A percentile compares a stretch with the other conserved stretches of the same genome.
Evolutionary conservation across 257 asterid species (phyloP).

Genomic region (Salvia miltiorrhiza): DNA sequence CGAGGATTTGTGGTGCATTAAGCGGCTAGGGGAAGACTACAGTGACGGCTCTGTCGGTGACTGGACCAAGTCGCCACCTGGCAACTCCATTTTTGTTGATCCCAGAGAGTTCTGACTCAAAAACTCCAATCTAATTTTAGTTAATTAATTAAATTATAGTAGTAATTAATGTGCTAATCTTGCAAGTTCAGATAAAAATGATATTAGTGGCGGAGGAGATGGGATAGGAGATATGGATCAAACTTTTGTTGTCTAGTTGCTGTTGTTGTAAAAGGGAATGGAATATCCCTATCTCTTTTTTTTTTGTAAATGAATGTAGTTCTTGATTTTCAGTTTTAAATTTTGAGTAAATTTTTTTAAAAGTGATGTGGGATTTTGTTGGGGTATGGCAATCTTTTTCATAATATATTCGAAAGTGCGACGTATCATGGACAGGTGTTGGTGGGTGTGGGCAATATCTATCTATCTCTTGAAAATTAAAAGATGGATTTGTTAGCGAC

Average conservation of each 20-base stretch:
- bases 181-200: neutral
- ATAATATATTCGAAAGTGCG: constrained; percentile 17
- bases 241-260: constrained; percentile 37
- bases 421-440: constrained; percentile 17
- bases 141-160: neutral
- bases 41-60: constrained; percentile 80
- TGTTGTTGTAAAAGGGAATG: constrained; percentile 39
- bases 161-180: neutral
- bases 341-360: neutral
- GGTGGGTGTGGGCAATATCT: neutral
- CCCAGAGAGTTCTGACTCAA: constrained; percentile 56
- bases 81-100: constrained; percentile 81
- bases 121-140: constrained; percentile 12
- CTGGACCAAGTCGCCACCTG: constrained; percentile 86
- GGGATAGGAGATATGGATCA: constrained; percentile 37
- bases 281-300: constrained; percentile 35
- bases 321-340: constrained; percentile 6
- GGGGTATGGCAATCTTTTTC: constrained; percentile 15
- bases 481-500: constrained; percentile 28
- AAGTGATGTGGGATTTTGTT: constrained; percentile 13
- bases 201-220: constrained; percentile 8
- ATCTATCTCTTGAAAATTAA: constrained; percentile 1
- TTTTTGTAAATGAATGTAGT: constrained; percentile 50
- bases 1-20: constrained; percentile 89
- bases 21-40: constrained; percentile 66